These are phyloP conservation scores for Salix purpurea DNA, from an alignment of 345 rosid species.

Conservation along the genomic window DNA sequence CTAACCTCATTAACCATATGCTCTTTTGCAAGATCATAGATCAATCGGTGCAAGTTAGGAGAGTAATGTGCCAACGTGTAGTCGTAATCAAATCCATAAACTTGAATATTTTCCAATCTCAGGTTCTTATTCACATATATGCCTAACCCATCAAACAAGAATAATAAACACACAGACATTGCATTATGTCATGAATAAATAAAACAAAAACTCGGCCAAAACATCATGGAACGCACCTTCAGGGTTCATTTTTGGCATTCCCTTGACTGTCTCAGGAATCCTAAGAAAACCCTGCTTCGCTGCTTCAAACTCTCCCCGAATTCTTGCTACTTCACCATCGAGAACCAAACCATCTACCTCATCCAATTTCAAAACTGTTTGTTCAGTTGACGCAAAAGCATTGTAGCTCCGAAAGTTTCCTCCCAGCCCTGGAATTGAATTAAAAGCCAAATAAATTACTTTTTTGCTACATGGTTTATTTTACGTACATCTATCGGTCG, in stretches of 20 bases:
- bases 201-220: neutral
- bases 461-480: too few relatives aligned
- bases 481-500: too few relatives aligned
- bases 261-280: slow-evolving; percentile 59
- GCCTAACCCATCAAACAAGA: slow-evolving; percentile 32
- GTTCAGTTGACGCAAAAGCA: slow-evolving; percentile 24
- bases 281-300: slow-evolving; percentile 69
- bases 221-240: slow-evolving; percentile 43
- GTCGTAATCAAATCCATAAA: slow-evolving; percentile 94
- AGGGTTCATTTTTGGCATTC: slow-evolving; percentile 82
- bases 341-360: slow-evolving; percentile 25
- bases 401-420: slow-evolving; percentile 33
- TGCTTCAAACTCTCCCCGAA: slow-evolving; percentile 54
- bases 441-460: neutral
- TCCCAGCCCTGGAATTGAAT: slow-evolving; percentile 28
- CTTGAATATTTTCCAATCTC: slow-evolving; percentile 75
- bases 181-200: neutral
- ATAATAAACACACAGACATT: neutral
- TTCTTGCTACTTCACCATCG: slow-evolving; percentile 47
- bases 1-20: slow-evolving; percentile 93
- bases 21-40: slow-evolving; percentile 87
- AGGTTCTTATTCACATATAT: slow-evolving; percentile 86
- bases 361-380: slow-evolving; percentile 31
- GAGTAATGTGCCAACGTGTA: slow-evolving; percentile 93
- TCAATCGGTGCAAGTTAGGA: slow-evolving; percentile 67